Evolutionary conservation across 2,329 filamentous ascomycete genomes (phyloP).

Genomic region (Fusarium subglutinans): DNA sequence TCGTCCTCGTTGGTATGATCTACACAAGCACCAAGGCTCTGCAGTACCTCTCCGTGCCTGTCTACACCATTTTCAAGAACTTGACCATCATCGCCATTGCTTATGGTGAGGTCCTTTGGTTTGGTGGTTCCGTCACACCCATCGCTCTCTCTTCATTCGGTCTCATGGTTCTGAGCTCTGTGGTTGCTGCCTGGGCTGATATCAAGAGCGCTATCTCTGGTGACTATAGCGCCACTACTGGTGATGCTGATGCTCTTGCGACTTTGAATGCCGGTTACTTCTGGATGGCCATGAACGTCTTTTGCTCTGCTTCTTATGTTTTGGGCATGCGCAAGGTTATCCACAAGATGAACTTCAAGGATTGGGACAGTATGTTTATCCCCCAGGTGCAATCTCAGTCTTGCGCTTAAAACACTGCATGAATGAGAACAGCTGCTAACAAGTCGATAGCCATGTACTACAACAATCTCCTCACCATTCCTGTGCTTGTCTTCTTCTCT

Average conservation of each 20-base stretch:
- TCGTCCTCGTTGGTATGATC: conserved; percentile 98
- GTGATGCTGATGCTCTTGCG: conserved; percentile 74
- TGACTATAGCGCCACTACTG: conserved; percentile 51
- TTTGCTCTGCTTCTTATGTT: conserved; percentile 91
- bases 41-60: conserved; percentile 94
- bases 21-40: conserved; percentile 97
- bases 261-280: conserved; percentile 94
- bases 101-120: conserved; percentile 98
- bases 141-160: conserved; percentile 93
- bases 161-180: conserved; percentile 93
- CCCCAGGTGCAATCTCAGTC: not conserved
- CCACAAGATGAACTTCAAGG: conserved; percentile 99
- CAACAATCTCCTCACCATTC: conserved; percentile 98
- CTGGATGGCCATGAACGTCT: conserved; percentile 97
- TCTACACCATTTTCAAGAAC: conserved; percentile 99
- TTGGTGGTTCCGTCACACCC: conserved; percentile 88
- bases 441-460: conserved; percentile 89
- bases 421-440: conserved; percentile 43
- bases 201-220: conserved; percentile 84
- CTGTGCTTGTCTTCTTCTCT: conserved; percentile 84
- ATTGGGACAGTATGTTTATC: conserved; percentile 88
- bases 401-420: not conserved
- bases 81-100: conserved; percentile 98
- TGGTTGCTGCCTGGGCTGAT: conserved; percentile 97
- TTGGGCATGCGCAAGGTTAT: conserved; percentile 97